Percentiles rank a stretch among this genome's conserved stretches.
Evolutionary conservation across 2,329 filamentous ascomycete species (phyloP).

Genomic region (Clonostachys byssicola): DNA sequence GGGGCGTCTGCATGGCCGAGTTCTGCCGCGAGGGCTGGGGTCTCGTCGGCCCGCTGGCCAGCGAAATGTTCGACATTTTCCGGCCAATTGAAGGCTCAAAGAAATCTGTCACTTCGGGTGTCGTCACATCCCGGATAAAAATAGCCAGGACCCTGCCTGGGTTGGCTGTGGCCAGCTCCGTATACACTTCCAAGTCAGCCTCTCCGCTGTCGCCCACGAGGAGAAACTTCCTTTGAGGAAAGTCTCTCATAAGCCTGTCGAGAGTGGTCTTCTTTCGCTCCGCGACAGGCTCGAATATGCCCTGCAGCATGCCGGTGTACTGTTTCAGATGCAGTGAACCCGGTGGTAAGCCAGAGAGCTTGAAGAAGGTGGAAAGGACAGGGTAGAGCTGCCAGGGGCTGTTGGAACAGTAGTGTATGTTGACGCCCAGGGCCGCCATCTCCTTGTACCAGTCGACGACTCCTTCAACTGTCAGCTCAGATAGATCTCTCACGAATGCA

Average conservation of each 20-base stretch:
- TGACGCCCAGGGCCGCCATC: conserved; percentile 75
- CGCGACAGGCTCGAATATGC: conserved; percentile 95
- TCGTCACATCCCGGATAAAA: conserved; percentile 95
- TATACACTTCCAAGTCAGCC: conserved; percentile 95
- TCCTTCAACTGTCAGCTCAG: conserved; percentile 77
- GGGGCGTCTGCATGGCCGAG: background rate
- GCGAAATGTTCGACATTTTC: conserved; percentile 15
- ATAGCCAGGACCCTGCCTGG: conserved; percentile 80
- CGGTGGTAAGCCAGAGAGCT: conserved; percentile 71
- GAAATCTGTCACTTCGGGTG: conserved; percentile 64
- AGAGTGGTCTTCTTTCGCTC: conserved; percentile 89
- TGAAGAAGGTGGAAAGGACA: conserved; percentile 81
- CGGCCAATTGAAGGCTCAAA: conserved; percentile 60
- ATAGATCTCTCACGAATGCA: conserved; percentile 84
- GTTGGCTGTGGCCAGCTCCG: conserved; percentile 81
- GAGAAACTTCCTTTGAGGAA: conserved; percentile 84
- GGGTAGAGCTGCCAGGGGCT: conserved; percentile 98
- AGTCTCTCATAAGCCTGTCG: conserved; percentile 81
- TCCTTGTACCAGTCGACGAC: conserved; percentile 85
- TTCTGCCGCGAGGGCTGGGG: background rate
- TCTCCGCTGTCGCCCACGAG: conserved; percentile 95
- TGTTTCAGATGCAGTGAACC: conserved; percentile 95
- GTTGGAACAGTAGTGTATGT: conserved; percentile 97
- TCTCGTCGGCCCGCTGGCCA: conserved; percentile 4
- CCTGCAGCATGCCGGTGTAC: conserved; percentile 94